Base-by-base conservation (phyloP, 768 basidiomycete genomes). In the Suillus decipiens region DNA sequence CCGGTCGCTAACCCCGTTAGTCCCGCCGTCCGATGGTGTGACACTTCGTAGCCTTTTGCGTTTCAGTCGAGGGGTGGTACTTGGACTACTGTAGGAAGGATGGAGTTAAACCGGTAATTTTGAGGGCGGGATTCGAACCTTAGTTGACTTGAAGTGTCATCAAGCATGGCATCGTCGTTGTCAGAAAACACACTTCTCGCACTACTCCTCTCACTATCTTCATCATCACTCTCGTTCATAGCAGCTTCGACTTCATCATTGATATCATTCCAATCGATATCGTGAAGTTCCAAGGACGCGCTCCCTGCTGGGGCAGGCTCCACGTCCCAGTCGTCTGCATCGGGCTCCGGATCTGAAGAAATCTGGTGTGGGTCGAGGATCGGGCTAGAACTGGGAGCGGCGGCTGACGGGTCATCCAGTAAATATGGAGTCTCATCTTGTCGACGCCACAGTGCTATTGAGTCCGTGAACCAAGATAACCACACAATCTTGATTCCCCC, bases 401-500 rank as follows among this genome's bases (percentile, higher is more conserved):
- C 71, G 45, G 74, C 74, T 48, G 82, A 76, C 22, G 84, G 84
- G 57, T 84, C 85, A 69, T 90, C 88, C 59, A 92, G 80, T 47
- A 92, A 78, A 77, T 95, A 96, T 2, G 83, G 82, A 1, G 78
- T 80, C 77, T 97, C 96, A 66, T 90, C 88, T 71, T 91, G 89
- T 61, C 86, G 86, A 60, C 78, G 78, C 95, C 96, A 98, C n/a
- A 89, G 79, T n/a, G 92, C 89, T 62, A 96, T 79, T 12, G 90
- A 94, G 73, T 96, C 92, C 37, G 85, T 88, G 70, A 99, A 90
- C 96, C 96, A 99, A 10, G 84, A 80, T 9, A 91, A 76, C 87
- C 92, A 92, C 22, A 99, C 94, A 64, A 98, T 87, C 72, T 89
- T 88, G 71, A 92, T 86, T 28, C 85, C 85, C 7, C 89, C 87